Percentiles rank a stretch among this genome's conserved stretches.
Evolutionary conservation across 257 asterid genomes (phyloP).

Genomic region (Ocimum tenuiflorum): DNA sequence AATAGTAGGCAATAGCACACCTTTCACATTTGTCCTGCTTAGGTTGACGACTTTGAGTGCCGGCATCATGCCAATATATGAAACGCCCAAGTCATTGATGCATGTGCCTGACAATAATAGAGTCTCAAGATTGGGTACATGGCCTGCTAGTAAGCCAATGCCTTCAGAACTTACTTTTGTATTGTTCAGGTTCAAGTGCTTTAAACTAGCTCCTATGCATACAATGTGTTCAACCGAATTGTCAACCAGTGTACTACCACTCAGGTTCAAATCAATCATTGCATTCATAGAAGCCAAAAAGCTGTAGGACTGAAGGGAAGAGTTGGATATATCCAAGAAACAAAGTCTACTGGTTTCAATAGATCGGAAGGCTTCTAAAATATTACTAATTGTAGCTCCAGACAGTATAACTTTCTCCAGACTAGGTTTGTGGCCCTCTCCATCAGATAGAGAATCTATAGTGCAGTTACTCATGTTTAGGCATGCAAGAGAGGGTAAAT

Average conservation of each 20-base stretch:
- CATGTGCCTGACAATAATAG: constrained; percentile 50
- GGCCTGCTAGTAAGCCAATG: constrained; percentile 56
- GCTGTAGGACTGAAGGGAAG: constrained; percentile 41
- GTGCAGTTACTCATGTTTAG: constrained; percentile 89
- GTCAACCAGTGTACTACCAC: constrained; percentile 45
- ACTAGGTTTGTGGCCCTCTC: constrained; percentile 41
- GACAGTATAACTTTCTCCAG: constrained; percentile 51
- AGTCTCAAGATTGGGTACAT: constrained; percentile 70
- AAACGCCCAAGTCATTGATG: constrained; percentile 50
- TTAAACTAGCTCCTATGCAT: constrained; percentile 47
- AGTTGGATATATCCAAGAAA: constrained; percentile 59
- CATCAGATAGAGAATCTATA: constrained; percentile 47
- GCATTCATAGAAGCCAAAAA: constrained; percentile 52
- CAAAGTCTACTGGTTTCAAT: constrained; percentile 41
- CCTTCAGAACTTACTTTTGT: constrained; percentile 71
- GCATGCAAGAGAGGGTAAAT: constrained; percentile 46
- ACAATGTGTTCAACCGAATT: constrained; percentile 47
- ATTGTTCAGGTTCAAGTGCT: constrained; percentile 53
- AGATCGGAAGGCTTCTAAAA: constrained; percentile 39
- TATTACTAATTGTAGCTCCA: constrained; percentile 48
- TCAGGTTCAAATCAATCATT: constrained; percentile 57
- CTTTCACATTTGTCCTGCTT: constrained; percentile 59
- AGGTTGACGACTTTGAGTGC: constrained; percentile 55
- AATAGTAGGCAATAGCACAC: constrained; percentile 36
- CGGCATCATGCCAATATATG: constrained; percentile 63